Evolutionary conservation across 2,329 filamentous ascomycete species (phyloP), one percentile per base, ranked within the genome.

Genomic region (Fusarium sterilihyphosum): DNA sequence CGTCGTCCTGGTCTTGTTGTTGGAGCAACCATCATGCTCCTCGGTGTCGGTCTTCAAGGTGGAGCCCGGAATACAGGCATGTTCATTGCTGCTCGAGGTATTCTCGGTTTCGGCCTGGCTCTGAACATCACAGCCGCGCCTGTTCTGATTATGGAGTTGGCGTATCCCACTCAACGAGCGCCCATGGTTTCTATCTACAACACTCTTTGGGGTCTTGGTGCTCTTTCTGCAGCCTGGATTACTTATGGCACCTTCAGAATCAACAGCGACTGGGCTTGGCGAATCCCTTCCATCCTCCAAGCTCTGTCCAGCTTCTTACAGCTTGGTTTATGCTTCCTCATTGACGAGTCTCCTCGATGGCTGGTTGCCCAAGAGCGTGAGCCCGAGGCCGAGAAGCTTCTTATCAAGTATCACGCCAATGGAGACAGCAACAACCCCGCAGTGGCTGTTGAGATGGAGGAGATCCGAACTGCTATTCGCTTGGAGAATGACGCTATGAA

Each of bases 141-240:
- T 11, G 64, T 68, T 6, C 14, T 68, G 3, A 68, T 68, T 12
- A 68, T 68, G 64, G 65, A 68, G 17, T 14, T 68, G 16, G 65
- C 65, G 3, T 68, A 68, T 9, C 65, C 65, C 22, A 68, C 65
- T 35, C 65, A 68, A 1, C 26, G 65, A 31, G 65, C 64, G 9
- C 65, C 65, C 4, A 68, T 68, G 65, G 65, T 68, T 8, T 68
- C 65, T 1, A 68, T 68, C 22, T 68, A 68, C 54, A 68, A 68
- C 20, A 68, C 64, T 7, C 64, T 68, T 16, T 68, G 64, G 65
- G 64, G 64, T 4, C 14, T 68, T 8, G 65, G 65, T 6, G 65
- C 65, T 16, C 35, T 68, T 2, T 68, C 64, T 12, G 65, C 65
- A 1, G 65, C 65, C 5, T 68, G 65, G 65, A 62, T 68, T 1